Evolutionary conservation across 495 filamentous ascomycete genomes (phyloP), one percentile per base, ranked within the genome.

Genomic region (Penicillium egyptiacum): DNA sequence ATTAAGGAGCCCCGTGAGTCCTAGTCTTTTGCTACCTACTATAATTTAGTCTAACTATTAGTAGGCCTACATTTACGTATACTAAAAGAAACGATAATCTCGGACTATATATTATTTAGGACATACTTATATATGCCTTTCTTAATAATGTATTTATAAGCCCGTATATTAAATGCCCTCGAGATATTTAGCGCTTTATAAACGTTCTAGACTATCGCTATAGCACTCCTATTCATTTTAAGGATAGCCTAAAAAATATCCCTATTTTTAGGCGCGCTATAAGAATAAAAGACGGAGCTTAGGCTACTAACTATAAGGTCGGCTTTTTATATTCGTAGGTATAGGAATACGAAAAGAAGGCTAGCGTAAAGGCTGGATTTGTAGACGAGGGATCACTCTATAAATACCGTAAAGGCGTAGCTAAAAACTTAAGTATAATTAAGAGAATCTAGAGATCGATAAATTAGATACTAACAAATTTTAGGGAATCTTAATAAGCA

Each of bases 41-140:
- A 26, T 26, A 6, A 17, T 35, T 9, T 19, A 40, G 51, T 19
- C 63, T 60, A 56, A 62, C n/a, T 2, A 19, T 26, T 2, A 20
- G 4, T 14, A 63, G 64, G 3, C 61, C 64, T 26, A 25, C 53
- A n/a, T 67, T 43, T 25, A 61, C 55, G 1, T 67, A 68, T 22
- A 68, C 55, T 10, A 60, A 68, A 49, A 26, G 62, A 43, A 68
- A 68, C 53, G 60, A 68, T 31, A 68, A 64, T 54, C 30, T 68
- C 0, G 62, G 62, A 11, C 60, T 65, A 12, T 69, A 48, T 53
- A 58, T 66, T 37, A 66, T 68, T 45, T 49, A 68, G 44, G 56
- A 63, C 22, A 55, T 59, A 23, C 39, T 63, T 4, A 40, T 45
- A 25, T 66, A 56, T 51, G 52, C 54, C 2, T 61, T 63, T 58